Base-by-base conservation (phyloP, 495 filamentous ascomycete genomes). In the Tetracladium setigerum region DNA sequence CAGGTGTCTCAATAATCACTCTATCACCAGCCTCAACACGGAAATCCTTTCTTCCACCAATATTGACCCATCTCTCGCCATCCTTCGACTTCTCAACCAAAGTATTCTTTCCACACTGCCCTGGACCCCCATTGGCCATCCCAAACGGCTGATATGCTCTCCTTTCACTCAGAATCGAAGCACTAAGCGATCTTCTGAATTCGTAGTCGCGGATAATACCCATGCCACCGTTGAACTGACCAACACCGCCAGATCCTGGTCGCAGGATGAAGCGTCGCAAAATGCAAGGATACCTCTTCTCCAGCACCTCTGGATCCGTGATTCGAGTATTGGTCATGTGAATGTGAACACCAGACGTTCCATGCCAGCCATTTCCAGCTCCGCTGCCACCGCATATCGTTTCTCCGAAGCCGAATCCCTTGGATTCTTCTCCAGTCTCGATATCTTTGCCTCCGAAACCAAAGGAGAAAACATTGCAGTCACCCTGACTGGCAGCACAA, bases 281-380 rank as follows among this genome's bases (percentile, higher is more conserved):
- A 5, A 85, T 57, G 13, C 79, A 78, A 2, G 82, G 82, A 52
- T 86, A 86, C 17, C 82, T 69, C 30, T 81, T 72, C 57, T 86
- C 82, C 33, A 86, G 75, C 36, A 83, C 73, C 46, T 86, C 82
- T 0, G 79, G 68, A 58, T 86, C 82, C 2, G 82, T 86, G 54
- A 85, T 86, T 0, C 82, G 74, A 1, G 82, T 86, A 52, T 86
- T 86, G 12, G 82, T 86, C 79, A 84, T 85, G 50, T 85, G 79
- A 5, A 78, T 81, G 48, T 85, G 82, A 16, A 85, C 76, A 16
- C 82, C 82, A 11, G 64, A 71, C n/a, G 78, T 77, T 34, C 82
- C 82, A 33, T 74, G 57, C 82, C 81, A 85, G 31, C 67, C 69
- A 8, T 77, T 71, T 0, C 81, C 81, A 0, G 82, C 82, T 39